phyloP scores from a whole-genome alignment of 106 monocot genomes.

The Cymbidium sinense region DNA sequence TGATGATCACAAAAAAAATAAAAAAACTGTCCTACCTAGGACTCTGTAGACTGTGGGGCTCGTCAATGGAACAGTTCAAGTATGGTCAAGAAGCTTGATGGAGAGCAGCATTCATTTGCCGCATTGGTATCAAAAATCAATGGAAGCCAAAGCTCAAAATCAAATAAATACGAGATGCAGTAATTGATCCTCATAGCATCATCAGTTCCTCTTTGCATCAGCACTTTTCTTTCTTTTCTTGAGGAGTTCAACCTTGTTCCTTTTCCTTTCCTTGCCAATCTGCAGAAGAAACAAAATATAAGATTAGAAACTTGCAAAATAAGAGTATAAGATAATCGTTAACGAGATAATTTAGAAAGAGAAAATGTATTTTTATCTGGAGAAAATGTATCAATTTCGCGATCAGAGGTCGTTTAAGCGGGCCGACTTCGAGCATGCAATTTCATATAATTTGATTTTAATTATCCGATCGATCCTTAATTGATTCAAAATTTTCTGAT shows the following conservation, averaged over 20 bases:
- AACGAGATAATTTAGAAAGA: too few species aligned
- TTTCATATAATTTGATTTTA: too few species aligned
- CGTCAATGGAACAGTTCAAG: too few species aligned
- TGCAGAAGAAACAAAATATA: constrained; percentile 12
- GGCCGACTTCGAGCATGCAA: too few species aligned
- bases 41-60: too few species aligned
- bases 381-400: too few species aligned
- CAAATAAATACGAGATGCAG: background rate
- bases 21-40: background rate
- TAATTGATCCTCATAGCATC: background rate
- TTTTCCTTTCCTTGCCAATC: constrained; percentile 59
- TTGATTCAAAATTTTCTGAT: too few species aligned
- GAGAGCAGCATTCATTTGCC: background rate
- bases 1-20: background rate
- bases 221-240: constrained; percentile 68
- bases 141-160: background rate
- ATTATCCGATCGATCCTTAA: too few species aligned
- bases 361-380: background rate
- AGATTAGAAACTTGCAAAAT: background rate
- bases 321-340: too few species aligned
- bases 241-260: constrained; percentile 39
- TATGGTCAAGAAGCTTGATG: too few species aligned
- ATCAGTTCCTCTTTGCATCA: constrained; percentile 17
- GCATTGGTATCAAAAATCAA: background rate
- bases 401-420: too few species aligned